These are phyloP conservation scores for Brassica cretica DNA, from an alignment of 345 rosid species.

Conservation along the genomic window DNA sequence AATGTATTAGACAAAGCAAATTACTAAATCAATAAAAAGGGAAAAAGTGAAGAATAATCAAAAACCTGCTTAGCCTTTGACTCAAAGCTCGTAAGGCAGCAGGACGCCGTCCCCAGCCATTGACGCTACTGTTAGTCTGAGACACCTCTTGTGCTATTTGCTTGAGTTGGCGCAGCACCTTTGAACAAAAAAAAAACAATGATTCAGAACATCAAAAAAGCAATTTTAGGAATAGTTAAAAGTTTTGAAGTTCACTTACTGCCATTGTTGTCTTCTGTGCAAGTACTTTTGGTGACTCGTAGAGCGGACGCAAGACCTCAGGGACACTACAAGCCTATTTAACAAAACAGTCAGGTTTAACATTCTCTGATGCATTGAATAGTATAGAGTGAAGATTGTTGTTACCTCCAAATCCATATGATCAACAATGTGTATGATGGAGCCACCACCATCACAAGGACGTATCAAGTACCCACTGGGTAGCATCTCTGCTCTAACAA, in stretches of 20 bases:
- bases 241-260: constrained; percentile 45
- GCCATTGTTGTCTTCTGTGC: constrained; percentile 99
- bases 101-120: constrained; percentile 94
- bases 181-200: constrained; percentile 7
- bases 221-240: background rate
- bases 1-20: constrained; percentile 22
- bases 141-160: constrained; percentile 92
- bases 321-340: constrained; percentile 97
- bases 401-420: constrained; percentile 96
- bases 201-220: background rate
- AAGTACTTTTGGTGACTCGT: constrained; percentile 92
- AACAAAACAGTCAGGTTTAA: constrained; percentile 12
- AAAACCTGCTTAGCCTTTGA: constrained; percentile 95
- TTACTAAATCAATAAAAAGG: constrained; percentile 4
- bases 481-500: constrained; percentile 98
- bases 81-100: constrained; percentile 91
- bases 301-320: constrained; percentile 92
- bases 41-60: background rate
- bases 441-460: constrained; percentile 99
- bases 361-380: background rate
- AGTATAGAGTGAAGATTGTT: constrained; percentile 1
- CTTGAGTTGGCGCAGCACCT: constrained; percentile 94
- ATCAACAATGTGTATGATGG: constrained; percentile 93
- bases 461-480: constrained; percentile 95
- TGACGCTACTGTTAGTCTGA: constrained; percentile 70